phyloP scores from a whole-genome alignment of 192 early-diverging fungal genomes.

The Phycomyces nitens region DNA sequence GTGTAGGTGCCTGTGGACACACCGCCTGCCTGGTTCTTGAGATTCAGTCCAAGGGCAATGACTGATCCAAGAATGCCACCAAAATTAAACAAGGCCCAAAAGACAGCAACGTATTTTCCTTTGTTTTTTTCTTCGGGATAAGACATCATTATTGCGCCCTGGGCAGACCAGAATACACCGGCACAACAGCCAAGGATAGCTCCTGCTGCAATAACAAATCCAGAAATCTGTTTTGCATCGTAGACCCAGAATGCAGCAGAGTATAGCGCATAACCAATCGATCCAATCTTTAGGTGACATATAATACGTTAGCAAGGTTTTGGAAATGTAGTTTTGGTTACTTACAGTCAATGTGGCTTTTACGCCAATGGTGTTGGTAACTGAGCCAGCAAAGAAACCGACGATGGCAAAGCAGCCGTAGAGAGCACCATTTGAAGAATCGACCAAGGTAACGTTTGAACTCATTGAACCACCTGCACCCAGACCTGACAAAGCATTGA shows the following conservation, averaged over 20 bases:
- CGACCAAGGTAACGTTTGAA: slow-evolving; percentile 25
- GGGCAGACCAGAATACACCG: slow-evolving; percentile 69
- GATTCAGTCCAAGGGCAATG: slow-evolving; percentile 39
- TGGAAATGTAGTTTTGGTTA: neutral
- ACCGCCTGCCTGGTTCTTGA: slow-evolving; percentile 30
- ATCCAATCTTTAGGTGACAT: slow-evolving; percentile 41
- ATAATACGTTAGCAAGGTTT: too few relatives aligned
- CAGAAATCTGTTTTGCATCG: slow-evolving; percentile 50
- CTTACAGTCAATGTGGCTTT: slow-evolving; percentile 19
- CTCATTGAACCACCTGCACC: slow-evolving; percentile 36
- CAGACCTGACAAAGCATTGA: slow-evolving; percentile 54
- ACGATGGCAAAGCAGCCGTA: slow-evolving; percentile 34
- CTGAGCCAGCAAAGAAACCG: slow-evolving; percentile 35
- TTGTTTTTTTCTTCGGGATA: slow-evolving; percentile 80
- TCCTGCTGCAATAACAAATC: slow-evolving; percentile 72
- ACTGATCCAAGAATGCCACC: slow-evolving; percentile 80
- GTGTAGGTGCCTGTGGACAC: slow-evolving; percentile 32
- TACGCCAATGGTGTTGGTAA: slow-evolving; percentile 30
- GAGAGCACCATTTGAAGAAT: slow-evolving; percentile 26
- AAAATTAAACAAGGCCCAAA: slow-evolving; percentile 85
- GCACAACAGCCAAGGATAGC: slow-evolving; percentile 78
- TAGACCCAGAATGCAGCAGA: slow-evolving; percentile 55
- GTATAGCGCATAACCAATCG: slow-evolving; percentile 66
- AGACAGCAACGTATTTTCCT: slow-evolving; percentile 75
- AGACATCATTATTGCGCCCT: slow-evolving; percentile 81